Base-by-base conservation (phyloP, 2,329 filamentous ascomycete species). In the Arthrobotrys megalospora region DNA sequence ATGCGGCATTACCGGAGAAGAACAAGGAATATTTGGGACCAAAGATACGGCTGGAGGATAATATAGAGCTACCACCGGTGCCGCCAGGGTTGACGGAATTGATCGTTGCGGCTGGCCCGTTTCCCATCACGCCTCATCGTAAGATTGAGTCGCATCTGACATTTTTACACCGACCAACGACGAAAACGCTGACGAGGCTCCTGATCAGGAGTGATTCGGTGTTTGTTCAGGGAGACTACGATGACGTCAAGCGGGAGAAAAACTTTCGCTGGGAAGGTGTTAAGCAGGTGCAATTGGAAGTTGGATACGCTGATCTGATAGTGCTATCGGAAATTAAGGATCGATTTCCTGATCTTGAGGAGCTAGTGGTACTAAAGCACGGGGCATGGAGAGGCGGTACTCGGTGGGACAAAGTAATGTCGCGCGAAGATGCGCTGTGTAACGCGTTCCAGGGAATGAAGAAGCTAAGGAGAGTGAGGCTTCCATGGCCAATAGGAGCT, bases 21-120 rank as follows among this genome's bases (percentile, higher is more conserved):
- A 28, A 41, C 28, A 19, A 43, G 16, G 19, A 43, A 11, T 60
- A 24, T 19, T 28, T 60, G 3, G 55, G 55, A 10, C 55, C 36
- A 1, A 16, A 28, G 8, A 60, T 60, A 60, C 6, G 11, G 19
- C 28, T 1, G 1, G 19, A 7, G 11, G 19, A 60, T 4, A 28
- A 43, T 11, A 36, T 60, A 6, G 55, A 28, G 2, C 36, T 19
- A 16, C 55, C 55, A 16, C 55, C 55, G 3, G 34, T 36, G 1
- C 55, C 55, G 1, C 55, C 55, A 1, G 55, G 55, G 28, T 32
- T 66, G 45, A 66, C 34, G 16, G 63, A 48, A n/a, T 43, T 66
- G 28, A 16, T 60, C 8, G 36, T 60, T 43, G 16, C 10, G 14
- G 36, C 36, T 36, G 8, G 28, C 7, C 55, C n/a, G 36, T 24